Evolutionary conservation across 2,329 filamentous ascomycete species (phyloP), one percentile per base, ranked within the genome.

Genomic region (Pyrenophora graminea): DNA sequence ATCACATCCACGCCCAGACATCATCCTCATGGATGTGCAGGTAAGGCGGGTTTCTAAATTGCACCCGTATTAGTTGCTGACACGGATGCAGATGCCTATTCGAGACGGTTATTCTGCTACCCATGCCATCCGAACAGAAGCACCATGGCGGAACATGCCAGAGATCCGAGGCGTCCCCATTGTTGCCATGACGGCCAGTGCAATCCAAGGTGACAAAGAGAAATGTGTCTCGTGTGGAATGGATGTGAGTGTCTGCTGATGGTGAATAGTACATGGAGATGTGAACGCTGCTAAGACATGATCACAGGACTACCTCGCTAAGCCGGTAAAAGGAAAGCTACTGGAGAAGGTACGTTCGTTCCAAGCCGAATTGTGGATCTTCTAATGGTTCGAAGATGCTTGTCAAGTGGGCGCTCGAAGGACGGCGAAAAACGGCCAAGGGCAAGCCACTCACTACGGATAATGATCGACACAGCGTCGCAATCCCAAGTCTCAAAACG

Each of bases 101-200:
- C 84, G 90, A 55, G 89, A 92, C 63, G 89, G 89, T 1, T 92
- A 92, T 69, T 83, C 84, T 50, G 88, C 88, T 36, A 92, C 89
- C 0, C 87, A 90, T 60, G 79, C 88, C 8, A 80, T 93, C 39
- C 81, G 88, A 13, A 85, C 88, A 48, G 84, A 89, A 58, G 67
- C 80, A 1, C 85, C 87, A 0, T 91, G 88, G 72, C 85, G 81
- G 34, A 64, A 76, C 2, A 80, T 82, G 45, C 77, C 84, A 2
- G 71, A 73, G 15, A 69, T 83, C 3, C 77, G 80, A 47, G 78
- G 85, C 37, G 85, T 90, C 4, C 88, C 88, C 0, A 90, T 91
- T 43, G 85, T 91, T 32, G 88, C 88, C n/a, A 90, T 91, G 86
- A 91, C 88, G 0, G 89, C 88, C 4, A 89, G 85, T 3, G 88